Evolutionary conservation across 352 stramenopile species (phyloP), one percentile per base, ranked within the genome.

Genomic region (Aphanomyces astaci): DNA sequence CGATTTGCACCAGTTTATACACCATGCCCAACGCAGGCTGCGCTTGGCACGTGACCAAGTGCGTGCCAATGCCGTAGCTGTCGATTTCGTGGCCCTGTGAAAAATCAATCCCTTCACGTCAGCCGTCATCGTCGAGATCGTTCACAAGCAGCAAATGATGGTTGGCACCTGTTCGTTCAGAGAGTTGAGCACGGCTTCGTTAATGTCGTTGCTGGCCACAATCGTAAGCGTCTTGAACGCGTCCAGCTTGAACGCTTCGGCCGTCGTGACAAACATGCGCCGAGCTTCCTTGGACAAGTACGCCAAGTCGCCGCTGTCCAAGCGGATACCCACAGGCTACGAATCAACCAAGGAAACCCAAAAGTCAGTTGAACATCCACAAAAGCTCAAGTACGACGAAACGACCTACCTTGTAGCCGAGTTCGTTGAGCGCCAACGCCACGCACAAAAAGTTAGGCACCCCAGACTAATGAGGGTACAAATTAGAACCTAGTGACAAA

Each of bases 191-290:
- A 98, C 89, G 0, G 91, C 79, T 78, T 99, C 97, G 78, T 99
- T 99, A 79, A 99, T 99, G 78, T 99, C 96, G 81, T 99, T 99
- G 72, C 87, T 98, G 17, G 96, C 97, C 3, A 98, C 96, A 75
- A 99, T 98, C 70, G 79, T 92, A 43, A 92, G 70, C 25, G 76
- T 75, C 63, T 87, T 90, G 70, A 96, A 94, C 46, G 85, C 86
- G n/a, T 86, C 76, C 43, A 94, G 79, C 63, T 69, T 66, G 55
- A 87, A 94, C 27, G 68, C 72, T 52, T 89, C 77, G 0, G 75
- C 76, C 13, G 76, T 75, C 13, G 71, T 75, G 5, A 83, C 64
- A 54, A 95, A 92, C 30, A 78, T 75, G 19, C 75, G 77, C 25
- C 92, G 86, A 49, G 88, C 91, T 55, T 90, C 74, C 67, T 92